Base-by-base conservation (phyloP, 2,329 filamentous ascomycete genomes). In the Fusarium tuaranense region DNA sequence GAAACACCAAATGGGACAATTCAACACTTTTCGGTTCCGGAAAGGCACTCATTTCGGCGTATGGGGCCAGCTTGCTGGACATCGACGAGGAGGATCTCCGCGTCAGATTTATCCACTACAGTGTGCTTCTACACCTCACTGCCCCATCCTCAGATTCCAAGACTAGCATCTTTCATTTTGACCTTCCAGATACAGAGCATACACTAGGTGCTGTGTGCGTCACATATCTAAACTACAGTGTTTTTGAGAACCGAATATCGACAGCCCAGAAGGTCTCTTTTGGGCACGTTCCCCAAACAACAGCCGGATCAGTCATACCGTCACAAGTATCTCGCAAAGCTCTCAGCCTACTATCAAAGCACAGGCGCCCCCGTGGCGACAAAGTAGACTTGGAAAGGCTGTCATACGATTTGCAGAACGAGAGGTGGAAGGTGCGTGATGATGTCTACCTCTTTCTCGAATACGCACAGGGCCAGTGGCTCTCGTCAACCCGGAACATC, bases 111-210 rank as follows among this genome's bases (percentile, higher is more conserved):
- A 60, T 60, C n/a, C 57, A 60, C 38, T 41, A 60, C 18, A 41
- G 58, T 14, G 58, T 5, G 18, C 58, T 18, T 5, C 58, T 60
- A 0, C 58, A 60, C 18, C 18, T 60, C 10, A 44, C 36, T 1
- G 2, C 32, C 1, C 20, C 10, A 20, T 9, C 22, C 2, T 9
- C 38, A 7, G 36, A 30, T 3, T 1, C 0, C 12, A 30, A 20
- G n/a, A 39, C 57, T 8, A 5, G 14, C 4, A 10, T 20, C 18
- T 60, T 41, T 4, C 58, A 41, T 12, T 60, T 60, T 27, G 25
- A 60, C 14, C n/a, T n/a, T n/a, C n/a, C n/a, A n/a, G n/a, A n/a
- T n/a, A n/a, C n/a, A n/a, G n/a, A n/a, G n/a, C n/a, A n/a, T n/a
- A n/a, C n/a, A n/a, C n/a, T n/a, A n/a, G 36, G 34, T 3, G 22